Conservation (phyloP, 73 alveolate genomes). For the Tetrahymena elliotti region DNA sequence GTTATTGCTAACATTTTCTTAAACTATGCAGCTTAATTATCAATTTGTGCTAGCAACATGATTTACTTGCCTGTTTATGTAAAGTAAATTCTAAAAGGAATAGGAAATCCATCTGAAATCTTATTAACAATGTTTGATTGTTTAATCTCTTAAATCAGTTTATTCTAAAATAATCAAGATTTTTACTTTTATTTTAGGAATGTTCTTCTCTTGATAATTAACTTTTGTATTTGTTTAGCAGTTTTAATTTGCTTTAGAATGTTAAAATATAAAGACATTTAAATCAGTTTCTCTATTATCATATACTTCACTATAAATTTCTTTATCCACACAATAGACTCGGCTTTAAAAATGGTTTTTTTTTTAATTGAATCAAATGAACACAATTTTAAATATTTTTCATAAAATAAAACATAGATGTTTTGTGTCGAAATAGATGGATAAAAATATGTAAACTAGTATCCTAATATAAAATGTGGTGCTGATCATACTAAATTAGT, state of each 20-base stretch:
- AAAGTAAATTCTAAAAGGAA: not conserved
- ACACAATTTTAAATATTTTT: too few species aligned
- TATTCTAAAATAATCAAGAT: too few species aligned
- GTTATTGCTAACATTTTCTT: not conserved
- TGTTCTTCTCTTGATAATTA: not conserved
- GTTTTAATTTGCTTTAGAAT: not conserved
- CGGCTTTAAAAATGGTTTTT: not conserved
- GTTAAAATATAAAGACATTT: not conserved
- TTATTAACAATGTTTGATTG: not conserved
- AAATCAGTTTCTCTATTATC: not conserved
- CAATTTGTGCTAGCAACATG: not conserved
- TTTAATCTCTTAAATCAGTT: not conserved
- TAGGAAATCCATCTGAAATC: not conserved
- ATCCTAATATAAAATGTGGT: not conserved
- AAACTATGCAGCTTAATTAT: not conserved
- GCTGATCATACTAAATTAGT: not conserved
- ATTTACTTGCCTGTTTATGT: not conserved
- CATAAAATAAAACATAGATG: not conserved
- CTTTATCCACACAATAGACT: not conserved
- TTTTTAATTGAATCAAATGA: too few species aligned
- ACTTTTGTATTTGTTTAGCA: not conserved
- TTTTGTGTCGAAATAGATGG: not conserved
- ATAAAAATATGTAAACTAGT: not conserved
- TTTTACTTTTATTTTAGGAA: not conserved
- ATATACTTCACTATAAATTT: not conserved